Evolutionary conservation across 1,139 yeast species (phyloP).

Genomic region (Pneumocystis sp.): DNA sequence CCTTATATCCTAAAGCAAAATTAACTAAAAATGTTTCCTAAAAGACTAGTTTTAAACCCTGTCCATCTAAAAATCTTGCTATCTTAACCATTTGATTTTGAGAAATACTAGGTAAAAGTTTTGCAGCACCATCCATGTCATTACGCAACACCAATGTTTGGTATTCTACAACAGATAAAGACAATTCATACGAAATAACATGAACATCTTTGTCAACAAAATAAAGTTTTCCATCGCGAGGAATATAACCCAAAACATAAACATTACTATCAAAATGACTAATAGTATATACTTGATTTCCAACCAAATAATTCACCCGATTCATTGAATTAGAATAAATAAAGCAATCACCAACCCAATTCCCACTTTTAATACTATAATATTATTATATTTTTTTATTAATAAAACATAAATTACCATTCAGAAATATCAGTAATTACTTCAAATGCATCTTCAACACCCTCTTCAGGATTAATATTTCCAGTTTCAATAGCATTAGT

Average conservation of each 20-base stretch:
- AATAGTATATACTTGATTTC: slow-evolving; percentile 81
- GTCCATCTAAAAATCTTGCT: slow-evolving; percentile 85
- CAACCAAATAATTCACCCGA: slow-evolving; percentile 85
- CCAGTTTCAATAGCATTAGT: slow-evolving; percentile 47
- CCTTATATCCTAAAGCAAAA: slow-evolving; percentile 24
- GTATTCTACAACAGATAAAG: slow-evolving; percentile 76
- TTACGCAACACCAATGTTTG: slow-evolving; percentile 93
- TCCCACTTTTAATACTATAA: slow-evolving; percentile 58
- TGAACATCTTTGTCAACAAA: slow-evolving; percentile 82
- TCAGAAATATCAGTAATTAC: slow-evolving; percentile 73
- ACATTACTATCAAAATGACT: slow-evolving; percentile 84
- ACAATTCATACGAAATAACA: slow-evolving; percentile 66
- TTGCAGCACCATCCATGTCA: slow-evolving; percentile 62
- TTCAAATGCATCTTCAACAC: slow-evolving; percentile 73
- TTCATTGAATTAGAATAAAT: slow-evolving; percentile 75
- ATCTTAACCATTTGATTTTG: slow-evolving; percentile 61
- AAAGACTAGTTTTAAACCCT: slow-evolving; percentile 36
- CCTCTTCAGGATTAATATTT: slow-evolving; percentile 54
- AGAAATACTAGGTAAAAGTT: slow-evolving; percentile 49
- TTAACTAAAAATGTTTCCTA: neutral
- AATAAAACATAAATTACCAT: slow-evolving; percentile 6
- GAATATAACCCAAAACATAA: slow-evolving; percentile 76
- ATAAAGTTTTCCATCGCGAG: slow-evolving; percentile 78
- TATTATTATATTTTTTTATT: neutral
- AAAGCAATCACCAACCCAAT: slow-evolving; percentile 95